Evolutionary conservation across 352 stramenopile species (phyloP), one percentile per base, ranked within the genome.

Genomic region (Pythium myriotylum): DNA sequence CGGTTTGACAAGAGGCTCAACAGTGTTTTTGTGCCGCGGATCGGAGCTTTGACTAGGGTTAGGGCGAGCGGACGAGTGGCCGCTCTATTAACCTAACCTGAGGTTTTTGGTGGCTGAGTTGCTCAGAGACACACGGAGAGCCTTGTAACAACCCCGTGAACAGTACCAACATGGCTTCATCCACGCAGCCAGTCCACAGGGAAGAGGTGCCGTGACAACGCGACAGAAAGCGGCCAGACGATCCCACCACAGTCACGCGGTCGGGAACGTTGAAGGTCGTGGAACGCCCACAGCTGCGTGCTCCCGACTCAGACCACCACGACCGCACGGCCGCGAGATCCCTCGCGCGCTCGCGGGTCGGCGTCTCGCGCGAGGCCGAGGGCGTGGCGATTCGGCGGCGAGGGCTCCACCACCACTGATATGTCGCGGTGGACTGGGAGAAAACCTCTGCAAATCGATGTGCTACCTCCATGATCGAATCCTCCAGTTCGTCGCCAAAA

Each of bases 1-100:
- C 19, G 9, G 10, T 46, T 59, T 54, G 58, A 59, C 48, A 66
- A 66, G 58, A 54, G 54, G 39, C 49, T 23, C 24, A 46, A 48
- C 17, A 49, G 29, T 51, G 46, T 14, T 56, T 47, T 54, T 55
- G 39, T 45, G 14, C 43, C 45, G 27, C 39, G 50, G 32, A 47
- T 41, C 13, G 22, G 58, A 60, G 41, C 59, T n/a, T 35, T 50
- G 50, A 60, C 24, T 41, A 43, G 43, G 59, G 32, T 43, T 67
- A 67, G 59, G 59, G 58, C 16, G 1, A 35, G 47, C 19, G 50
- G 50, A 59, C 24, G 39, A 23, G 37, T 50, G 43, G 32, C 52
- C 20, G 14, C 23, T 37, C n/a, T 24, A 33, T 20, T 27, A 33
- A 29, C 12, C 42, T 62, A 53, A 41, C 43, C 33, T 50, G 32